Percentiles rank a stretch among this genome's conserved stretches.
Conservation (phyloP, 805 yeast genomes). For the Suhomyces emberorum region DNA sequence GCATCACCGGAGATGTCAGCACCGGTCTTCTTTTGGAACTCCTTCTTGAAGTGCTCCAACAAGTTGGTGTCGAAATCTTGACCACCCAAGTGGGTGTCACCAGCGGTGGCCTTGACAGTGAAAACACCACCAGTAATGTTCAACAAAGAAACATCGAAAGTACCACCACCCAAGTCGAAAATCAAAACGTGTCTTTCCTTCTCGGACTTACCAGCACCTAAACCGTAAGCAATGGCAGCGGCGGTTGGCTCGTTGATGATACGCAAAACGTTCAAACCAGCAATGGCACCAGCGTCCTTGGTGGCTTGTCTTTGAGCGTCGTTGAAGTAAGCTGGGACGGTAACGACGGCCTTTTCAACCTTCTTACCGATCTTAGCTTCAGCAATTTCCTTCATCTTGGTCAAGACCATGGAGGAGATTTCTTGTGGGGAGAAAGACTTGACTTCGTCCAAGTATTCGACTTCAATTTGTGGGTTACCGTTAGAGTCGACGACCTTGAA, state of each 20-base stretch:
- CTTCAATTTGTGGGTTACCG: conserved; percentile 48
- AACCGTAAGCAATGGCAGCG: conserved; percentile 96
- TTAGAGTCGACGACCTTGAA: conserved; percentile 43
- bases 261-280: conserved; percentile 49
- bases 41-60: conserved; percentile 45
- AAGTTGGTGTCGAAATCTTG: conserved; percentile 51
- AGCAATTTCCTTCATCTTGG: conserved; percentile 66
- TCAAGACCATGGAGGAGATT: conserved; percentile 48
- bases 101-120: conserved; percentile 88
- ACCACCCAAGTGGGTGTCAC: conserved; percentile 53
- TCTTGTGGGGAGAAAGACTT: conserved; percentile 48
- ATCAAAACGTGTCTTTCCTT: conserved; percentile 71
- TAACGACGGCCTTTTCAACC: conserved; percentile 55
- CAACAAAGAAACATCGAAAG: conserved; percentile 91
- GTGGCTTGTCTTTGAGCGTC: conserved; percentile 52
- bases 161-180: conserved; percentile 97
- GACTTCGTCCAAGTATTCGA: conserved; percentile 46
- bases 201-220: conserved; percentile 61
- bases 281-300: conserved; percentile 51
- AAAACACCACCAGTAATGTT: conserved; percentile 95
- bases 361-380: conserved; percentile 82
- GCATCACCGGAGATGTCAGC: conserved; percentile 45
- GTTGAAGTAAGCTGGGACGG: conserved; percentile 50
- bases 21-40: conserved; percentile 47
- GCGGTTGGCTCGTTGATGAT: conserved; percentile 68